Conservation (phyloP, 495 filamentous ascomycete species). For the Friedmanniomyces simplex region DNA sequence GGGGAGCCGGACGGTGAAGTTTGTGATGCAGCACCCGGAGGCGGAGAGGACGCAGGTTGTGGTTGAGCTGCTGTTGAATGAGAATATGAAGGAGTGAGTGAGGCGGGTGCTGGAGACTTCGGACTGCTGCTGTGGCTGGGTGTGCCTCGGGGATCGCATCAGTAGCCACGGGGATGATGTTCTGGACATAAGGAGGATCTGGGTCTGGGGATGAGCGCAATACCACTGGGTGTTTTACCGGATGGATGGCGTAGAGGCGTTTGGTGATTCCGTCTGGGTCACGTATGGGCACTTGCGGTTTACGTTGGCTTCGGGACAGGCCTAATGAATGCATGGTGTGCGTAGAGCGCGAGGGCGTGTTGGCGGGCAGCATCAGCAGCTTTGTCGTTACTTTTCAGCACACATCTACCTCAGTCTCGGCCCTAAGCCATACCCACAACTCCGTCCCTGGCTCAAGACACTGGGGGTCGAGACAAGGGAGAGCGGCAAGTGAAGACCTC, state of each 20-base stretch:
- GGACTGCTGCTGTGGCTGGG: too few relatives aligned
- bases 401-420: too few relatives aligned
- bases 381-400: too few relatives aligned
- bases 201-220: background rate
- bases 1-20: slow-evolving; percentile 60
- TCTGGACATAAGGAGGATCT: background rate
- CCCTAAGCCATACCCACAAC: too few relatives aligned
- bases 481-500: too few relatives aligned
- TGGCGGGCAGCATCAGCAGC: background rate
- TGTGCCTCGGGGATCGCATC: too few relatives aligned
- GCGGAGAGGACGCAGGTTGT: slow-evolving; percentile 71
- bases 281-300: background rate
- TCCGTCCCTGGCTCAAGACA: too few relatives aligned
- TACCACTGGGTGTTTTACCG: background rate
- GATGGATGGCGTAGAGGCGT: background rate
- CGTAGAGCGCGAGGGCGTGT: background rate
- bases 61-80: slow-evolving; percentile 85
- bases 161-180: background rate
- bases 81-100: slow-evolving; percentile 32
- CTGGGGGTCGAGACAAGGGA: too few relatives aligned
- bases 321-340: background rate
- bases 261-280: too few relatives aligned
- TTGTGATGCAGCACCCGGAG: slow-evolving; percentile 91
- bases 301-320: background rate
- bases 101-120: too few relatives aligned